Evolutionary conservation across 2,329 filamentous ascomycete species (phyloP).

Genomic region (Fusarium clavum): DNA sequence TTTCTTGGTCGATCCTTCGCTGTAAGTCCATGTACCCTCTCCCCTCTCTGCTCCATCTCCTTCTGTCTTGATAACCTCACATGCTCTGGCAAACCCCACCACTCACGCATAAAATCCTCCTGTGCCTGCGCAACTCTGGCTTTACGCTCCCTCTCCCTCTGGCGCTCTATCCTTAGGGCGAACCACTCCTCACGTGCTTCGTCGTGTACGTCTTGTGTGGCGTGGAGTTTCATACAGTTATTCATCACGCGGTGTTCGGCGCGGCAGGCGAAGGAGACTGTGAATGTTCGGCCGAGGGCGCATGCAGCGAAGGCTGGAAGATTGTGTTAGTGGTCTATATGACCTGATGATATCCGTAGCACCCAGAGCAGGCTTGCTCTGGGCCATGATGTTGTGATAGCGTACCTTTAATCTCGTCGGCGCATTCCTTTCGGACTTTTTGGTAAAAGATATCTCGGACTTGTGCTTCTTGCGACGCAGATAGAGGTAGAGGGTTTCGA

Average conservation of each 20-base stretch:
- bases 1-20: conserved; percentile 47
- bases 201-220: conserved; percentile 87
- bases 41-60: conserved; percentile 61
- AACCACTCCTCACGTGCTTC: conserved; percentile 96
- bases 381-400: neutral
- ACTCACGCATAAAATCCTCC: conserved; percentile 73
- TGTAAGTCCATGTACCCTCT: conserved; percentile 67
- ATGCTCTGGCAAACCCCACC: conserved; percentile 72
- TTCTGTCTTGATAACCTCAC: conserved; percentile 62
- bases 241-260: conserved; percentile 88
- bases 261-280: conserved; percentile 87
- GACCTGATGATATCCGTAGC: conserved; percentile 7
- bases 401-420: conserved; percentile 80
- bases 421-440: conserved; percentile 80
- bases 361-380: neutral
- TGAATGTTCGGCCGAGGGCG: conserved; percentile 86
- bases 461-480: conserved; percentile 82
- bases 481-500: conserved; percentile 85
- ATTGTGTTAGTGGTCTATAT: neutral
- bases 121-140: conserved; percentile 69
- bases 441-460: conserved; percentile 85
- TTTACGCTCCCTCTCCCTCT: conserved; percentile 73
- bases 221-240: conserved; percentile 88
- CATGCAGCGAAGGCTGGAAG: conserved; percentile 87
- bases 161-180: conserved; percentile 76